Evolutionary conservation across 768 basidiomycete species (phyloP).

Genomic region (Pulveroboletus sp.): DNA sequence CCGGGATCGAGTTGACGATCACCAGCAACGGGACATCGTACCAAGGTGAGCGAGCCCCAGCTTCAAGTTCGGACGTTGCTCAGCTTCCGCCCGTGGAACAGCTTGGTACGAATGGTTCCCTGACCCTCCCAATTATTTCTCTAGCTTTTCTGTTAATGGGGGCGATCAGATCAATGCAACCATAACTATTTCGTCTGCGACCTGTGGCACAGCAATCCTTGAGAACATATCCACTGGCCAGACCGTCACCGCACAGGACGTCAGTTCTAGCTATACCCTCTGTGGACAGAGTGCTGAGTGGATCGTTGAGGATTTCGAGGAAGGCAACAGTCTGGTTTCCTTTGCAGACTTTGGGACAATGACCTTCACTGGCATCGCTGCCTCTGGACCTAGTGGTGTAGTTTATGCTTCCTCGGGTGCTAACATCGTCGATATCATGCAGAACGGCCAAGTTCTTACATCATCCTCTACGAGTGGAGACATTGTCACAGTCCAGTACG

Average conservation of each 20-base stretch:
- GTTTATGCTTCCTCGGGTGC: constrained; percentile 13
- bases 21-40: constrained; percentile 9
- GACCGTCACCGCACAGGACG: background rate
- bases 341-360: constrained; percentile 22
- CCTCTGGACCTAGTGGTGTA: background rate
- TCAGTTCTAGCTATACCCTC: constrained; percentile 15
- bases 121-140: constrained; percentile 13
- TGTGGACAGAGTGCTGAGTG: constrained; percentile 21
- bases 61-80: background rate
- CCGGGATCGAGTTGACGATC: constrained; percentile 15
- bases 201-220: constrained; percentile 14
- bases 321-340: constrained; percentile 2
- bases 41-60: constrained; percentile 4
- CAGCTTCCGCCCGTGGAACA: background rate
- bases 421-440: constrained; percentile 11
- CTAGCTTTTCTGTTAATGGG: constrained; percentile 10
- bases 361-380: constrained; percentile 7
- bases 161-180: constrained; percentile 14
- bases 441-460: constrained; percentile 11
- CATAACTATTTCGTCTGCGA: constrained; percentile 15
- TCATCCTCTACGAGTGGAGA: constrained; percentile 3
- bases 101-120: constrained; percentile 26
- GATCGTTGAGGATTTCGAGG: constrained; percentile 21
- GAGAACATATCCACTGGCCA: constrained; percentile 19
- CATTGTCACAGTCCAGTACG: constrained; percentile 3